phyloP scores from a whole-genome alignment of 2,329 filamentous ascomycete genomes.

The Fusarium buharicum region DNA sequence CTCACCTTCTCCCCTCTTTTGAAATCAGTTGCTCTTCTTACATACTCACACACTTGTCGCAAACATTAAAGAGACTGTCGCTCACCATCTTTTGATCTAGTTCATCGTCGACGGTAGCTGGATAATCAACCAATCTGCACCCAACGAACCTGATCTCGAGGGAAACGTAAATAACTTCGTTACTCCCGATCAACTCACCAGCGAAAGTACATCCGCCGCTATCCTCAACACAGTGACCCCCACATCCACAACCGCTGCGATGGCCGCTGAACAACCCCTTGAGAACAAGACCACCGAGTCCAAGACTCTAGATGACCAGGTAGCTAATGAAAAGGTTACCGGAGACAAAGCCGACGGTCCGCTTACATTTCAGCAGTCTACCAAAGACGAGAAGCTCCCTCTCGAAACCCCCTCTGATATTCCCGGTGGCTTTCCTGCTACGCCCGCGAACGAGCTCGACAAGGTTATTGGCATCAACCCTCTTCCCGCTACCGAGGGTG shows the following conservation, averaged over 20 bases:
- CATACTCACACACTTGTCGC: slow-evolving; percentile 18
- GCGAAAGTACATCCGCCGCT: slow-evolving; percentile 58
- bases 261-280: slow-evolving; percentile 69
- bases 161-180: slow-evolving; percentile 96
- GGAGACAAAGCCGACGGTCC: slow-evolving; percentile 16
- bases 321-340: slow-evolving; percentile 26
- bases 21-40: slow-evolving; percentile 38
- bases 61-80: slow-evolving; percentile 18
- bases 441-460: slow-evolving; percentile 66
- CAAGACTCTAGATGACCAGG: slow-evolving; percentile 40
- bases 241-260: slow-evolving; percentile 74
- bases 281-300: slow-evolving; percentile 50
- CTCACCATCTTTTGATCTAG: slow-evolving; percentile 59
- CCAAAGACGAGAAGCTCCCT: slow-evolving; percentile 46
- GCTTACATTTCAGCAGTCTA: slow-evolving; percentile 31
- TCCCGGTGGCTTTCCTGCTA: slow-evolving; percentile 69
- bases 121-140: slow-evolving; percentile 82
- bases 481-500: slow-evolving; percentile 69
- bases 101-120: slow-evolving; percentile 95
- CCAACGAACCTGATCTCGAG: slow-evolving; percentile 82
- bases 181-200: slow-evolving; percentile 74
- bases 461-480: slow-evolving; percentile 69
- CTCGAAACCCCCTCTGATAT: slow-evolving; percentile 50
- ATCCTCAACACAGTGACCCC: slow-evolving; percentile 75
- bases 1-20: slow-evolving; percentile 31